A percentile compares a stretch with the other conserved stretches of the same genome.
Conservation (phyloP, 768 basidiomycete genomes). For the Serendipita sp. region DNA sequence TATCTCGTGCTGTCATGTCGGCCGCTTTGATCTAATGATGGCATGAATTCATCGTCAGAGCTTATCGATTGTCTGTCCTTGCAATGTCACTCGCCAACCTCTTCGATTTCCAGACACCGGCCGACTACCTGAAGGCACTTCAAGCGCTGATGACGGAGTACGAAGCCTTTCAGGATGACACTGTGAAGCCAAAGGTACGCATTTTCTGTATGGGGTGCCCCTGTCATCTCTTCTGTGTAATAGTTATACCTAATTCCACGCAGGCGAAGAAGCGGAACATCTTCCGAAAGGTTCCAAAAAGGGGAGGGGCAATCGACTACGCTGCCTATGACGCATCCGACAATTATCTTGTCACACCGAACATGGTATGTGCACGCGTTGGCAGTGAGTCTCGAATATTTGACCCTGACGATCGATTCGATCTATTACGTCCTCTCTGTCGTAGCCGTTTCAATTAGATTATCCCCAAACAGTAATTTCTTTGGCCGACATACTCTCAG, state of each 20-base stretch:
- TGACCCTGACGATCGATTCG: neutral
- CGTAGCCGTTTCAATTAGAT: constrained; percentile 74
- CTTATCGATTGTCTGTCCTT: constrained; percentile 67
- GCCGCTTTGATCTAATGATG: neutral
- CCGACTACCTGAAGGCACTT: constrained; percentile 64
- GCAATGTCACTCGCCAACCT: constrained; percentile 75
- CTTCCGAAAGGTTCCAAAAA: constrained; percentile 45
- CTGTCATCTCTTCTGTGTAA: constrained; percentile 4
- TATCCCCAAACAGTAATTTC: constrained; percentile 82
- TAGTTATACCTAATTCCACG: neutral
- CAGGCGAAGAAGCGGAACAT: constrained; percentile 28
- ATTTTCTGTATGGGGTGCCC: neutral
- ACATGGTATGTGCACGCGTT: constrained; percentile 38
- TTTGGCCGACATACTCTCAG: constrained; percentile 75
- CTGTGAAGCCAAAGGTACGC: constrained; percentile 42
- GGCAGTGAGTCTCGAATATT: neutral
- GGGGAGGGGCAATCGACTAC: constrained; percentile 41
- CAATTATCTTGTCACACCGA: constrained; percentile 56
- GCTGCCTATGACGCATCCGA: constrained; percentile 42
- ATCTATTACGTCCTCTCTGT: constrained; percentile 11
- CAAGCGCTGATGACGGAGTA: constrained; percentile 59
- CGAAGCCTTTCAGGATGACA: constrained; percentile 62
- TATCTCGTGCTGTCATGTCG: neutral
- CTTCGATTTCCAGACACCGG: constrained; percentile 65
- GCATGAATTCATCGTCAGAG: constrained; percentile 27